A percentile compares a stretch with the other conserved stretches of the same genome.
Conservation (phyloP, 202 grass and related monocot genomes). For the Alloteropsis angusta region DNA sequence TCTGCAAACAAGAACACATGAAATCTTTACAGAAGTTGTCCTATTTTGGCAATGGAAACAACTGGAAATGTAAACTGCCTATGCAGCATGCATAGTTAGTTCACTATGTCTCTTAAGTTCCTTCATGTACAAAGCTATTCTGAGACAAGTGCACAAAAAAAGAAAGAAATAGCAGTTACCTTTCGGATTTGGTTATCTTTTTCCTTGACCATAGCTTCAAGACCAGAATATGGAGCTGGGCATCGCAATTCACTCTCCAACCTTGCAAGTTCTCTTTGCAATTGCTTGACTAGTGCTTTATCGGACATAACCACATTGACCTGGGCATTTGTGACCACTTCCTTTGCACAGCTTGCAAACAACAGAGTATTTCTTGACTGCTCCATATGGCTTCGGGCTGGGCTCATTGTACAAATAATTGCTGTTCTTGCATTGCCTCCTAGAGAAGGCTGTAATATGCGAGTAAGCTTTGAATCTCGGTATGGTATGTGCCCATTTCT, state of each 20-base stretch:
- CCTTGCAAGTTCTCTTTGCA: slow-evolving; percentile 77
- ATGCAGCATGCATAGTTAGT: not conserved
- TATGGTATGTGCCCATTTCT: slow-evolving; percentile 93
- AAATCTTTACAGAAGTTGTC: slow-evolving; percentile 9
- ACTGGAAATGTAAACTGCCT: not conserved
- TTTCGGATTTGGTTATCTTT: slow-evolving; percentile 70
- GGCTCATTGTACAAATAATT: slow-evolving; percentile 95
- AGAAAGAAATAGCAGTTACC: slow-evolving; percentile 39
- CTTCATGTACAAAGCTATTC: not conserved
- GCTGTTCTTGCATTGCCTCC: slow-evolving; percentile 94
- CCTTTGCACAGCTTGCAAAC: slow-evolving; percentile 90
- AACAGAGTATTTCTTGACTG: slow-evolving; percentile 90
- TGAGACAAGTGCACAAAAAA: not conserved
- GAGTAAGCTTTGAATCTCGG: slow-evolving; percentile 95
- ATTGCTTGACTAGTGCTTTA: slow-evolving; percentile 90
- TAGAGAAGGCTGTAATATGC: slow-evolving; percentile 81
- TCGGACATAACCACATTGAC: slow-evolving; percentile 95
- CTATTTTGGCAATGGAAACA: not conserved
- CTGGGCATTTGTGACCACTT: slow-evolving; percentile 86
- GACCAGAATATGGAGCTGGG: slow-evolving; percentile 49
- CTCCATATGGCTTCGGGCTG: slow-evolving; percentile 74
- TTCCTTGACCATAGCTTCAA: slow-evolving; percentile 68
- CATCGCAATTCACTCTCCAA: slow-evolving; percentile 72
- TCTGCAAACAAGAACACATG: slow-evolving; percentile 43
- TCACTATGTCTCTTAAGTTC: not conserved